Percentiles rank a stretch among this genome's conserved stretches.
Conservation (phyloP, 1,284 basidiomycete genomes). For the Caloboletus firmus region DNA sequence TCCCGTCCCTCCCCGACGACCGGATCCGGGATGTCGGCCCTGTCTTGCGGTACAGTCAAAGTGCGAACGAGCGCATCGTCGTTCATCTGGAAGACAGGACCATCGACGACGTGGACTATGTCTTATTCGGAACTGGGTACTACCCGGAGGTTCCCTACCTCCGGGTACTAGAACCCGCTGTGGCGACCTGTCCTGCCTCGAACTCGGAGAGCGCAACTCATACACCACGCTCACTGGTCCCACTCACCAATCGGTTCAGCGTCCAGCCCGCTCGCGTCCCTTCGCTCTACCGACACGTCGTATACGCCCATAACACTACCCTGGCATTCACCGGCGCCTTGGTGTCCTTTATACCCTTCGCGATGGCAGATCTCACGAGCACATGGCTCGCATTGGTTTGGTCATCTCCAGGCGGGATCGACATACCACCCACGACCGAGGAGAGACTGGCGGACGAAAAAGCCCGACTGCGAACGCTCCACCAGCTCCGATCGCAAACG, state of each 20-base stretch:
- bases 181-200: background rate
- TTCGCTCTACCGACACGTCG: slow-evolving; percentile 42
- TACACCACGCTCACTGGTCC: slow-evolving; percentile 5
- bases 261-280: slow-evolving; percentile 40
- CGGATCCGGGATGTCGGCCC: slow-evolving; percentile 44
- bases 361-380: slow-evolving; percentile 43
- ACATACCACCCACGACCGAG: slow-evolving; percentile 33
- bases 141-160: slow-evolving; percentile 42
- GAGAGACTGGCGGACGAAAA: slow-evolving; percentile 39
- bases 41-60: slow-evolving; percentile 35
- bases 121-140: slow-evolving; percentile 48
- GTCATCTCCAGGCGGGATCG: slow-evolving; percentile 20
- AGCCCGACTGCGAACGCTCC: slow-evolving; percentile 33
- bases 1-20: slow-evolving; percentile 42
- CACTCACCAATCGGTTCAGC: slow-evolving; percentile 20
- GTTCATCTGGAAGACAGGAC: slow-evolving; percentile 37
- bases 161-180: slow-evolving; percentile 33
- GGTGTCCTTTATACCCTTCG: slow-evolving; percentile 45
- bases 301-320: slow-evolving; percentile 45
- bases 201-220: background rate
- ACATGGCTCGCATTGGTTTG: slow-evolving; percentile 46
- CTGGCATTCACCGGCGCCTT: slow-evolving; percentile 45
- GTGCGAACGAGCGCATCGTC: slow-evolving; percentile 29
- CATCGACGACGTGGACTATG: slow-evolving; percentile 41
- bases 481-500: slow-evolving; percentile 23